Base-by-base conservation (phyloP, 176 grass and related monocot genomes). In the Metroxylon sagu region DNA sequence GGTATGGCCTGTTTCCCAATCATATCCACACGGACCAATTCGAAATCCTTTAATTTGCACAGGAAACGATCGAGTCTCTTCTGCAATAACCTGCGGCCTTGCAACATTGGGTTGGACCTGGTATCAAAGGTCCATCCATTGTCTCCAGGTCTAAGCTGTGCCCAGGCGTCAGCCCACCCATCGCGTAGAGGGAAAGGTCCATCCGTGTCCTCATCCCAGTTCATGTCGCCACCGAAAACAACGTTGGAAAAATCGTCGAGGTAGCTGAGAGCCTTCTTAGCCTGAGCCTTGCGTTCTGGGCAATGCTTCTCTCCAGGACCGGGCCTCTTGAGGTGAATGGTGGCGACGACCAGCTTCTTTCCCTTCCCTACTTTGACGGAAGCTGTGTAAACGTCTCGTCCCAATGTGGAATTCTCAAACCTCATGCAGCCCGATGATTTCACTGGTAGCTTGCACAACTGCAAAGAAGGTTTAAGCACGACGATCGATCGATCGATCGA, bases 151-250 rank as follows among this genome's bases (percentile, higher is more conserved):
- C 23, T 59, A 12, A 59, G 57, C 3, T 17, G 14, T 2, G 14
- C 16, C 26, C 57, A 30, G 16, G 57, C 57, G 29, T 59, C 57
- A 59, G 27, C 25, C 57, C 57, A 59, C 4, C 25, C 25, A 26
- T 23, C 56, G 12, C 4, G 19, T 23, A 8, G 26, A 59, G 21
- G 25, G 5, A 16, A 16, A 17, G 16, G 0, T 3, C 23, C 57
- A 43, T 43, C 35, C 3, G 35, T 12, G 15, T 16, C 14, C 25
- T 59, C 18, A 5, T 16, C 25, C 25, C 23, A 59, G 56, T 29
- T 59, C 56, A 59, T 59, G 14, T 59, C 57, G 29, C 57, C 57
- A 16, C 26, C 57, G 6, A 59, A 25, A 4, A 59, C 25, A 59
- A 29, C 15, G 6, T 59, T 29, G 1, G 57, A 15, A 5, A 0